Percentiles rank a stretch among this genome's conserved stretches.
These are phyloP conservation scores for Trichomonascaceae sp. DNA, from an alignment of 1,139 yeast species.

Conservation along the genomic window DNA sequence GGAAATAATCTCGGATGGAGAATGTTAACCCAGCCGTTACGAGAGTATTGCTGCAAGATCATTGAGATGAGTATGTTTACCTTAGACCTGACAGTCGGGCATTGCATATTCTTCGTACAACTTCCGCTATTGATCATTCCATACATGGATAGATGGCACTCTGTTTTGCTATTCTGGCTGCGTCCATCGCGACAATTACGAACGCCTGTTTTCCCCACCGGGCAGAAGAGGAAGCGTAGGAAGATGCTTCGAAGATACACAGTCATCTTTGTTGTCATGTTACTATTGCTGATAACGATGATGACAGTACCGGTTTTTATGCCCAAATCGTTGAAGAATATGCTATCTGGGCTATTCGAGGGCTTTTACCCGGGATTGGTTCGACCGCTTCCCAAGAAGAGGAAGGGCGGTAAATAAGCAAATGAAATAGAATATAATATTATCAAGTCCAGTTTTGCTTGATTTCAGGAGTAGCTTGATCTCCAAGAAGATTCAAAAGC, in stretches of 20 bases:
- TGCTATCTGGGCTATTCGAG: constrained; percentile 3
- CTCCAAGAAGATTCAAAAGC: constrained; percentile 1
- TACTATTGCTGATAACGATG: constrained; percentile 62
- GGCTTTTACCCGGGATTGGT: constrained; percentile 9
- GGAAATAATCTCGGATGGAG: constrained; percentile 54
- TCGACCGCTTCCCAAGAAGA: constrained; percentile 1
- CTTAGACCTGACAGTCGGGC: constrained; percentile 66
- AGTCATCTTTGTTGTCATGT: constrained; percentile 62
- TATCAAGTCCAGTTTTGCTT: not conserved
- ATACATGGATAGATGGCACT: constrained; percentile 69
- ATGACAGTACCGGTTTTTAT: constrained; percentile 84
- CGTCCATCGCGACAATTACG: constrained; percentile 52
- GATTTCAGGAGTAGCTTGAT: not conserved
- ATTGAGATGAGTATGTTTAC: constrained; percentile 66
- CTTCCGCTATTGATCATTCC: constrained; percentile 64
- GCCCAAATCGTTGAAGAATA: constrained; percentile 11
- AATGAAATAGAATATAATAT: not conserved
- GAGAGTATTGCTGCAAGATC: constrained; percentile 64
- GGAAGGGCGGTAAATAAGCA: not conserved
- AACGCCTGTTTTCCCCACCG: constrained; percentile 69
- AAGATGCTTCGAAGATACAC: constrained; percentile 96
- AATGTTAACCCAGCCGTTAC: constrained; percentile 54
- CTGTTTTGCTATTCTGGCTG: constrained; percentile 76
- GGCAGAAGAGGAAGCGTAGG: constrained; percentile 93
- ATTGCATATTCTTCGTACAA: constrained; percentile 52